Evolutionary conservation across 2,329 filamentous ascomycete genomes (phyloP).

Genomic region (Phyllosticta citribraziliensis): DNA sequence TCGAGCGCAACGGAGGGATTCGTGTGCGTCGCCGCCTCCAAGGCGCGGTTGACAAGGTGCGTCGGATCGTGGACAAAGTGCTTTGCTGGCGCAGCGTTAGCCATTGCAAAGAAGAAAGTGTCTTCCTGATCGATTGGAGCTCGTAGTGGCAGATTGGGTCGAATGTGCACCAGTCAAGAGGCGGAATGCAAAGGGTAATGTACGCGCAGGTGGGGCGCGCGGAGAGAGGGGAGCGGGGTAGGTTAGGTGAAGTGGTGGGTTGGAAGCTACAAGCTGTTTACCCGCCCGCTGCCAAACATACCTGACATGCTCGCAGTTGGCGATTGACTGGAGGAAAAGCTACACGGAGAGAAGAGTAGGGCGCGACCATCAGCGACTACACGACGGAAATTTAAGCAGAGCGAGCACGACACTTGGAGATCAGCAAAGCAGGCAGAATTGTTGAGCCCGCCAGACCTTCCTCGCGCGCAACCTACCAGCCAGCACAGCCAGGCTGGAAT

Average conservation of each 20-base stretch:
- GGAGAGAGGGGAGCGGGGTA: not conserved
- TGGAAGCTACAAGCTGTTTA: not conserved
- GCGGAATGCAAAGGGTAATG: not conserved
- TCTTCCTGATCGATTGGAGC: not conserved
- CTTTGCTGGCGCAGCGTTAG: conserved; percentile 39
- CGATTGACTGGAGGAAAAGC: not conserved
- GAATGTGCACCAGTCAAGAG: not conserved
- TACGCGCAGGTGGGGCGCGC: not conserved
- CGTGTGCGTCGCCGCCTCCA: conserved; percentile 67
- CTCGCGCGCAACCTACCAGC: not conserved
- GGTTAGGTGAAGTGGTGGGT: not conserved
- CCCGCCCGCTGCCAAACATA: not conserved
- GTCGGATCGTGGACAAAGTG: conserved; percentile 85
- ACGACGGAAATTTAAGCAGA: not conserved
- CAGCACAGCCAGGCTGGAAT: too few relatives aligned
- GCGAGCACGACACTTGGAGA: not conserved
- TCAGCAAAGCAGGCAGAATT: not conserved
- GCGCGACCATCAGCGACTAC: not conserved
- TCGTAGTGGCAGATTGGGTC: not conserved
- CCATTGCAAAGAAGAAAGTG: not conserved
- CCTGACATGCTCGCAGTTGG: conserved; percentile 1
- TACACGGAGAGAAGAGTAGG: not conserved
- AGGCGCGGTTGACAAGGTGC: conserved; percentile 65
- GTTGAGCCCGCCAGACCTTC: not conserved
- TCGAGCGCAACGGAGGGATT: conserved; percentile 81